These are phyloP conservation scores for Monosporozyma solicola DNA, from an alignment of 805 yeast species.

Conservation along the genomic window DNA sequence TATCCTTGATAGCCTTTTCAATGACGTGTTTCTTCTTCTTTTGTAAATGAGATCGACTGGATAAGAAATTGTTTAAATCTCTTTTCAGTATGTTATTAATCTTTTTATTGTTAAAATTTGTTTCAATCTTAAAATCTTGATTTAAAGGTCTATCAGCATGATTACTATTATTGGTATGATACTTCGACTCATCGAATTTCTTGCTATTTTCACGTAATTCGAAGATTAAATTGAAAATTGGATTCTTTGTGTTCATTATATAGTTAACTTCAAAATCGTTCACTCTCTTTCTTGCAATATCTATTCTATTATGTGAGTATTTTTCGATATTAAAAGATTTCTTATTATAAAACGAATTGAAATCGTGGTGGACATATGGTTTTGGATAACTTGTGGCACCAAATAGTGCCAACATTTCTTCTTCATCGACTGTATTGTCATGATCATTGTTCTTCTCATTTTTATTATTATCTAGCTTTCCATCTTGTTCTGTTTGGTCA, in stretches of 20 bases:
- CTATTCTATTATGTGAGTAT: slow-evolving; percentile 44
- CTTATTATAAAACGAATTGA: slow-evolving; percentile 9
- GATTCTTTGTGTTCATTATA: slow-evolving; percentile 17
- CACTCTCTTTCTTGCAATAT: slow-evolving; percentile 30
- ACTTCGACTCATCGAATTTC: background rate
- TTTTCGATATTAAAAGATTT: slow-evolving; percentile 44
- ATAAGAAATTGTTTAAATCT: slow-evolving; percentile 9
- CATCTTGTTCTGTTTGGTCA: slow-evolving; percentile 2
- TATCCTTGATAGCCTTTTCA: slow-evolving; percentile 28
- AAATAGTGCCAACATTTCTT: slow-evolving; percentile 2
- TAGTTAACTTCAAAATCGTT: slow-evolving; percentile 18
- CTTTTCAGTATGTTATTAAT: background rate
- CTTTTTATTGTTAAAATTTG: background rate
- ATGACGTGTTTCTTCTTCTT: slow-evolving; percentile 16
- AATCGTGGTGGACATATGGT: background rate
- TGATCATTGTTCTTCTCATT: background rate
- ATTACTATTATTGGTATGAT: background rate
- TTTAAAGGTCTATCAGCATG: background rate
- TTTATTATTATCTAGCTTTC: background rate
- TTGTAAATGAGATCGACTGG: slow-evolving; percentile 10
- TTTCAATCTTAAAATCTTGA: background rate
- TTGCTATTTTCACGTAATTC: slow-evolving; percentile 5
- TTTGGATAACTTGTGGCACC: background rate
- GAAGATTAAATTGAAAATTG: slow-evolving; percentile 17
- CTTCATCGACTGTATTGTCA: background rate